phyloP scores from a whole-genome alignment of 2,329 filamentous ascomycete species.

The Colletotrichum orchidophilum region DNA sequence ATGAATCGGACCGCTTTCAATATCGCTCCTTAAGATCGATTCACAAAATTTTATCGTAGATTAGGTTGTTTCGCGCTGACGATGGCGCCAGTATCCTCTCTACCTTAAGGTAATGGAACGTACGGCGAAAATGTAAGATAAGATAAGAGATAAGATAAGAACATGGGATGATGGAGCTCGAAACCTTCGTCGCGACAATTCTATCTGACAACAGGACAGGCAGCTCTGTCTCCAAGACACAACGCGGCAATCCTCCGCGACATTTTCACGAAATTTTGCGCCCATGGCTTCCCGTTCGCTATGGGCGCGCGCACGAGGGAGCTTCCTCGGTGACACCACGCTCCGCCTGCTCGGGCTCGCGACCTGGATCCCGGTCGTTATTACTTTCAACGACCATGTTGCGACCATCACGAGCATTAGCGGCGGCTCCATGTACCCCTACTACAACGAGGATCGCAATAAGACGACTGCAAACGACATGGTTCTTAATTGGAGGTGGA shows the following conservation, averaged over 20 bases:
- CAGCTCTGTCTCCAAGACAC: not conserved
- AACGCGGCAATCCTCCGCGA: not conserved
- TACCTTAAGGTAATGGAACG: not conserved
- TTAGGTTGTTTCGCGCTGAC: not conserved
- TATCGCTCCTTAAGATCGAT: no score
- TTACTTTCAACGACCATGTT: conserved; percentile 70
- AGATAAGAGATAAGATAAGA: conserved; percentile 24
- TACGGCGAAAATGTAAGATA: no score
- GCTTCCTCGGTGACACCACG: conserved; percentile 41
- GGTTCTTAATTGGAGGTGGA: conserved; percentile 68
- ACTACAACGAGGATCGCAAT: conserved; percentile 74
- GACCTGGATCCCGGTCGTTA: conserved; percentile 69
- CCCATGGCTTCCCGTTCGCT: conserved; percentile 29
- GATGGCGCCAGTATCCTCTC: no score
- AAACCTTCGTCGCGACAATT: conserved; percentile 18
- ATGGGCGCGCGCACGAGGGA: conserved; percentile 31
- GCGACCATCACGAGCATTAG: conserved; percentile 66
- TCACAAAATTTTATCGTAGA: no score
- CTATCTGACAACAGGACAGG: not conserved
- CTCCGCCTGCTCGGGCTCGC: conserved; percentile 55
- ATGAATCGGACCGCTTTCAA: no score
- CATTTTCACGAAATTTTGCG: not conserved
- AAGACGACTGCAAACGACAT: conserved; percentile 63
- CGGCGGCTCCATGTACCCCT: conserved; percentile 80
- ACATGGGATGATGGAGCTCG: not conserved